Conservation (phyloP, 257 asterid species). For the Rhazya stricta region DNA sequence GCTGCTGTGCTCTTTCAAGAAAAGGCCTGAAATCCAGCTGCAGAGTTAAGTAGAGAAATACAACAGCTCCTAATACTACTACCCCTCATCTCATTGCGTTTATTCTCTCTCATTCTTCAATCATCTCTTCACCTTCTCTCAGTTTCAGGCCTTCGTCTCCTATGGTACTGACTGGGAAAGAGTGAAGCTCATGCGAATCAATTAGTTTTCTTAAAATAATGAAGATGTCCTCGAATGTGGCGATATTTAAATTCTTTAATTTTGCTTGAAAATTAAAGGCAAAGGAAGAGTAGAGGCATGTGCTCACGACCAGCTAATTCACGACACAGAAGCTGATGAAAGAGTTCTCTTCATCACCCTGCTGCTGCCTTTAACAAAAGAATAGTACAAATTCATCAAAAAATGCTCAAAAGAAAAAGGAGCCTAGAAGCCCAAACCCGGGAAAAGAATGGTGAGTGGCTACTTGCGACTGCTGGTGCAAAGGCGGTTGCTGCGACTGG, state of each 20-base stretch:
- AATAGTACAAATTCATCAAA: no score
- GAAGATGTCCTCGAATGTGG: no score
- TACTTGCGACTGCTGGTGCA: constrained; percentile 46
- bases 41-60: constrained; percentile 73
- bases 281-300: no score
- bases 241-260: no score
- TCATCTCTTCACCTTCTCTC: background rate
- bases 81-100: constrained; percentile 71
- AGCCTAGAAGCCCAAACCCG: constrained; percentile 37
- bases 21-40: constrained; percentile 77
- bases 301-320: no score
- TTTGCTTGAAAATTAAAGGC: no score
- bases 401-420: background rate
- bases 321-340: no score
- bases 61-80: constrained; percentile 65
- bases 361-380: no score
- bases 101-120: constrained; percentile 42
- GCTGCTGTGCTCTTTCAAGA: constrained; percentile 67
- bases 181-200: no score
- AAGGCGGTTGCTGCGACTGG: constrained; percentile 32
- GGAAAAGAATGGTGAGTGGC: constrained; percentile 88
- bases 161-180: no score
- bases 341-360: no score
- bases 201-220: no score
- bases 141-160: background rate